These are phyloP conservation scores for Pyrus betulifolia DNA, from an alignment of 306 rosid genomes.

Conservation along the genomic window DNA sequence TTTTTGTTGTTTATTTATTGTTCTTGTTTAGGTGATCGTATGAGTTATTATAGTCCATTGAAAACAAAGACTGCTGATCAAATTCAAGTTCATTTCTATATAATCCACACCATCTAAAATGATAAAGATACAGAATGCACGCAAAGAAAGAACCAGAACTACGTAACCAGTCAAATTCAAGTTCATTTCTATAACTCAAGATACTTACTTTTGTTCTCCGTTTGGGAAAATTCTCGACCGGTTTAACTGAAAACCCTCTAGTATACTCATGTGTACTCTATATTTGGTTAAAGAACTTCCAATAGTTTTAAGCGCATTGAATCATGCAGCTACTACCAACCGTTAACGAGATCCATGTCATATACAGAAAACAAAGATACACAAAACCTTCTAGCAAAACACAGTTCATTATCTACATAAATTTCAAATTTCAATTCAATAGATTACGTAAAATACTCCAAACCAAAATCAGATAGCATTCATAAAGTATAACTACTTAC, in stretches of 20 bases:
- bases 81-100: too few relatives aligned
- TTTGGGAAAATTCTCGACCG: not conserved
- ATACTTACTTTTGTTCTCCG: not conserved
- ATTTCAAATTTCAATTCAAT: not conserved
- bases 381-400: not conserved
- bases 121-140: not conserved
- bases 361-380: not conserved
- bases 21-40: too few relatives aligned
- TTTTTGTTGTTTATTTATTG: too few relatives aligned
- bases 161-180: not conserved
- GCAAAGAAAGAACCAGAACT: not conserved
- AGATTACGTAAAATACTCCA: not conserved
- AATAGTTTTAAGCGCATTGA: not conserved
- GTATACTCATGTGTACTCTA: not conserved
- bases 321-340: not conserved
- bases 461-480: not conserved
- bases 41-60: too few relatives aligned
- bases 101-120: not conserved
- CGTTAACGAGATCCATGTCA: not conserved
- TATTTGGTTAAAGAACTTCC: not conserved
- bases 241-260: not conserved
- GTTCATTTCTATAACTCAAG: not conserved
- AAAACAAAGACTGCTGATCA: too few relatives aligned
- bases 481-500: conserved; percentile 29
- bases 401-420: not conserved